Percentiles rank a stretch among this genome's conserved stretches.
Evolutionary conservation across 2,329 filamentous ascomycete species (phyloP).

Genomic region (Bimuria novae-zelandiae): DNA sequence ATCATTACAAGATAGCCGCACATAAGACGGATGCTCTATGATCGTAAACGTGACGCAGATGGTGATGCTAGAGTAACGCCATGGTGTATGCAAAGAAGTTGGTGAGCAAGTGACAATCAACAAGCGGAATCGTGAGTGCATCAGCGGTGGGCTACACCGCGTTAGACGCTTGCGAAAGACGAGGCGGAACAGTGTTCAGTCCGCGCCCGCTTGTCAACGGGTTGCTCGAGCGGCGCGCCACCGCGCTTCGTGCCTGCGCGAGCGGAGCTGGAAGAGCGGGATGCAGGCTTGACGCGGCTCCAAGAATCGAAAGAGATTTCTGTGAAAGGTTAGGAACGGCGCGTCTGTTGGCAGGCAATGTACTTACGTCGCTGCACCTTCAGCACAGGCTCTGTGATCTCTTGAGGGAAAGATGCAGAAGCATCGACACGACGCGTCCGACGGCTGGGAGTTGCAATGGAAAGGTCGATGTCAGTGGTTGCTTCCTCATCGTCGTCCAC

Average conservation of each 20-base stretch:
- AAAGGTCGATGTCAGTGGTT: constrained; percentile 57
- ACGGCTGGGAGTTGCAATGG: constrained; percentile 34
- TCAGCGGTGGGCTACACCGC: no score
- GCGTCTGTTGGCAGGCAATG: constrained; percentile 15
- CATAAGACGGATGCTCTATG: no score
- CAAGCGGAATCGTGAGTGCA: no score
- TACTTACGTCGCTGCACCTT: constrained; percentile 63
- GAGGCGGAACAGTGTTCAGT: constrained; percentile 37
- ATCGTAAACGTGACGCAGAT: no score
- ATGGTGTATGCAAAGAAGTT: no score
- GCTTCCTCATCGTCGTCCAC: constrained; percentile 63
- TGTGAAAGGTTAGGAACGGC: constrained; percentile 4
- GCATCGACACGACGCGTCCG: constrained; percentile 53
- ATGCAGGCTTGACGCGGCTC: constrained; percentile 64
- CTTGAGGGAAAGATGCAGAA: constrained; percentile 54
- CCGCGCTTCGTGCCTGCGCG: constrained; percentile 45
- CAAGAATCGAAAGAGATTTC: constrained; percentile 64
- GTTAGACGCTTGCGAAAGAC: constrained; percentile 22
- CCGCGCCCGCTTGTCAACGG: constrained; percentile 37
- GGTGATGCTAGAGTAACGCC: no score
- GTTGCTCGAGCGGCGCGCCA: constrained; percentile 35
- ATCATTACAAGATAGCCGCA: no score
- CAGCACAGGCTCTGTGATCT: constrained; percentile 59
- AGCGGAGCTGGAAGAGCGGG: constrained; percentile 40
- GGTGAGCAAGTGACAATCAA: no score